A percentile compares a stretch with the other conserved stretches of the same genome.
These are phyloP conservation scores for Phytophthora megakarya DNA, from an alignment of 352 stramenopile species.

Conservation along the genomic window DNA sequence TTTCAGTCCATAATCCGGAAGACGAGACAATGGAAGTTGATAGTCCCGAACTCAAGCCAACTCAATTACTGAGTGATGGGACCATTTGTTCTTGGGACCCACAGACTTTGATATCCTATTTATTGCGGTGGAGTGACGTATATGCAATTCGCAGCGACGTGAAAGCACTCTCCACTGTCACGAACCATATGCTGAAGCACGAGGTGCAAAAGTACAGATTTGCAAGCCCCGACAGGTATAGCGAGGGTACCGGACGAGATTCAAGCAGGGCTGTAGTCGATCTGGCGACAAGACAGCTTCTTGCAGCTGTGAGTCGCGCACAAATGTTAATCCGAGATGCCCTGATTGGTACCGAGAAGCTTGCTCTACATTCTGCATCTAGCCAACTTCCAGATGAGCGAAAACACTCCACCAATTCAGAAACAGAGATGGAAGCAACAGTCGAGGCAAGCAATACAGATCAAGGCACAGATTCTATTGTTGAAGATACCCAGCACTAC, in stretches of 20 bases:
- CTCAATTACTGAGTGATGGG: conserved; percentile 23
- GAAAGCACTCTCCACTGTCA: conserved; percentile 40
- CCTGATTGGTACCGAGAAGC: conserved; percentile 37
- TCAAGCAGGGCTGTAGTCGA: conserved; percentile 10
- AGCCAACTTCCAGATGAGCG: conserved; percentile 39
- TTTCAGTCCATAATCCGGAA: conserved; percentile 15
- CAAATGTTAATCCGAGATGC: conserved; percentile 44
- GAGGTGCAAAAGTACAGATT: conserved; percentile 30
- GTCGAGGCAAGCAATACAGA: background rate
- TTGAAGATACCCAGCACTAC: background rate
- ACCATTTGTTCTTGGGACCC: conserved; percentile 46
- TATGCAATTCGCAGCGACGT: conserved; percentile 44
- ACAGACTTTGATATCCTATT: conserved; percentile 29
- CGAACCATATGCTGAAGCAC: conserved; percentile 42
- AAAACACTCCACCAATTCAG: conserved; percentile 9
- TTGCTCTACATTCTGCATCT: conserved; percentile 51
- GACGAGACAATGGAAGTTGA: conserved; percentile 16
- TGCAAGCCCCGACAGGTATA: background rate
- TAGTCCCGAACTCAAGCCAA: background rate
- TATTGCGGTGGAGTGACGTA: conserved; percentile 56
- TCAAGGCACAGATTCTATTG: background rate
- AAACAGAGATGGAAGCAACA: background rate
- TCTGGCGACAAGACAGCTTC: conserved; percentile 26
- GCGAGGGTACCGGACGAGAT: background rate
- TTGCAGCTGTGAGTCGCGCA: conserved; percentile 28